A percentile compares a stretch with the other conserved stretches of the same genome.
Evolutionary conservation across 495 filamentous ascomycete species (phyloP).

Genomic region (Penicillium silybi): DNA sequence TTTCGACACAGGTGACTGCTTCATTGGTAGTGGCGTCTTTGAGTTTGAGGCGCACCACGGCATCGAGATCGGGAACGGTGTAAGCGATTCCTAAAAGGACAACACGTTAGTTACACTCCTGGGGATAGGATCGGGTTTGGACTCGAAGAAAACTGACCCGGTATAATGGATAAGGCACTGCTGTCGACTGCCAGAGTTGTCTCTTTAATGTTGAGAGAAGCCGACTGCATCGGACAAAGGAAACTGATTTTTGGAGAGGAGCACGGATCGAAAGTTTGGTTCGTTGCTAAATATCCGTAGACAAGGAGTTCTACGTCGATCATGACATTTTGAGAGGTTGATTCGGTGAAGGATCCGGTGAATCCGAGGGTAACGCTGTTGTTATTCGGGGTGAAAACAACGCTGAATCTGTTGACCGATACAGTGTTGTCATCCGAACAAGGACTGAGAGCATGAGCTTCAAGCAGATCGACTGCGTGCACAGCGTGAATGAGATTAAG

Average conservation of each 20-base stretch:
- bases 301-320: constrained; percentile 66
- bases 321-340: constrained; percentile 66
- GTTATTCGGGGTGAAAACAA: constrained; percentile 65
- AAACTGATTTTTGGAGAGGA: constrained; percentile 18
- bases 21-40: constrained; percentile 54
- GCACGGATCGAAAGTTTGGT: constrained; percentile 67
- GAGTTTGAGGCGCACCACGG: constrained; percentile 71
- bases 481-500: constrained; percentile 50
- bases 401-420: constrained; percentile 65
- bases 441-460: constrained; percentile 62
- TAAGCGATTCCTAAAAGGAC: constrained; percentile 63
- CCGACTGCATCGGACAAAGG: not conserved
- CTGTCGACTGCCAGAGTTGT: not conserved
- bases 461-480: constrained; percentile 29
- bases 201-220: constrained; percentile 36
- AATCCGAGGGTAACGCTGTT: constrained; percentile 62
- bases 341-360: constrained; percentile 67
- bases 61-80: constrained; percentile 86
- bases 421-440: constrained; percentile 65
- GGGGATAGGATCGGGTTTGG: not conserved
- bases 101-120: not conserved
- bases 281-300: constrained; percentile 67
- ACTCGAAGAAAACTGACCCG: constrained; percentile 45
- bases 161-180: constrained; percentile 57
- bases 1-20: constrained; percentile 81